A percentile compares a stretch with the other conserved stretches of the same genome.
Conservation (phyloP, 2,329 filamentous ascomycete genomes). For the Rhynchosporium graminicola region DNA sequence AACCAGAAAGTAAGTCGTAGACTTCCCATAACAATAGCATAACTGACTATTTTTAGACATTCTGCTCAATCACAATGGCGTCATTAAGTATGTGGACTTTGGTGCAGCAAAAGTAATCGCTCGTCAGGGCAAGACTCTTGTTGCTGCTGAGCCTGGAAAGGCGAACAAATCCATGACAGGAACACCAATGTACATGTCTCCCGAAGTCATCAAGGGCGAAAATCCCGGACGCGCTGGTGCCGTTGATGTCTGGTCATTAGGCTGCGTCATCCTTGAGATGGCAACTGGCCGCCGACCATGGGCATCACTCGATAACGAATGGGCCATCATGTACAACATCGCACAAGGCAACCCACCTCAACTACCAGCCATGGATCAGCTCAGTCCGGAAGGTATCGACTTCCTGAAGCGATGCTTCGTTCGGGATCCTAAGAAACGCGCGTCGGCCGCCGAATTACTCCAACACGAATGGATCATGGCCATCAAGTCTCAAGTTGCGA, state of each 20-base stretch:
- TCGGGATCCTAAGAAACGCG: constrained; percentile 75
- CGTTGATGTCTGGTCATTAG: constrained; percentile 94
- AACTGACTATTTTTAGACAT: constrained; percentile 62
- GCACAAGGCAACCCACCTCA: constrained; percentile 93
- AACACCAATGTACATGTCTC: constrained; percentile 99
- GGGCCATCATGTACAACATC: constrained; percentile 99
- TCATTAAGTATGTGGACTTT: constrained; percentile 99
- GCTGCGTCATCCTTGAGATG: constrained; percentile 97
- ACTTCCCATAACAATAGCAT: neutral
- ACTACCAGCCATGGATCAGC: constrained; percentile 77
- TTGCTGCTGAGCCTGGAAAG: constrained; percentile 55
- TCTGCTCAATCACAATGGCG: constrained; percentile 92
- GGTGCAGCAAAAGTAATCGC: constrained; percentile 97
- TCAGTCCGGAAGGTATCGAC: constrained; percentile 81
- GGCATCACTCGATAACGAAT: constrained; percentile 96
- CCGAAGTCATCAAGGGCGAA: constrained; percentile 94
- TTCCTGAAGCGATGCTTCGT: constrained; percentile 87
- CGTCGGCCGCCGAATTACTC: constrained; percentile 82
- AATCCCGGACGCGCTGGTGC: constrained; percentile 78
- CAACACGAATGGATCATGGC: constrained; percentile 89
- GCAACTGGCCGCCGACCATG: constrained; percentile 91
- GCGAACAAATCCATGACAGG: constrained; percentile 93
- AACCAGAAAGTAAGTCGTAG: constrained; percentile 83
- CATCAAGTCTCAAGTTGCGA: constrained; percentile 61
- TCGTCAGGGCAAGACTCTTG: constrained; percentile 84